These are phyloP conservation scores for Colletotrichum kahawae DNA, from an alignment of 2,329 filamentous ascomycete genomes.

Conservation along the genomic window DNA sequence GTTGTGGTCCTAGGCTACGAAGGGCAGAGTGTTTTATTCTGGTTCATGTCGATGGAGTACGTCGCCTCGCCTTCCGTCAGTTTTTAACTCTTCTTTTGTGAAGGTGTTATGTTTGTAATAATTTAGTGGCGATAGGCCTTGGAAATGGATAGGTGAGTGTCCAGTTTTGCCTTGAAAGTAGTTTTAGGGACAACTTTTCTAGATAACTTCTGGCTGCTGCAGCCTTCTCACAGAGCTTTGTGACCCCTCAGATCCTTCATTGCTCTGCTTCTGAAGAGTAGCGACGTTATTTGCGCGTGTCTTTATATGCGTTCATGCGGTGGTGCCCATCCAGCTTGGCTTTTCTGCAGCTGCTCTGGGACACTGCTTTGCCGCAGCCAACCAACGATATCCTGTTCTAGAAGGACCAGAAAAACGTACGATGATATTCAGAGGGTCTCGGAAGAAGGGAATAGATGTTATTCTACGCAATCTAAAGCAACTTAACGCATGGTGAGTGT, in stretches of 20 bases:
- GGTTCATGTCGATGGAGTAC: no score
- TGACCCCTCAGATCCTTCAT: neutral
- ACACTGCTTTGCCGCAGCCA: rapidly evolving
- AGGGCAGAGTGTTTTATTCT: no score
- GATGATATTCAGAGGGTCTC: neutral
- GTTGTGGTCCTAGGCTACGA: no score
- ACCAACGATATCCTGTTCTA: neutral
- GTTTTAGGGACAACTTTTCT: neutral
- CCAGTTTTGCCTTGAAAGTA: neutral
- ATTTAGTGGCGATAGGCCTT: neutral
- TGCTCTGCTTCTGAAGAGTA: neutral
- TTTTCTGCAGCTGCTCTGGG: neutral
- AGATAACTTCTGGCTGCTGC: neutral
- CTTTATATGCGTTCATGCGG: neutral
- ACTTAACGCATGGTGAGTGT: neutral
- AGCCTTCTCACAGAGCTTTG: no score
- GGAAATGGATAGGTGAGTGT: neutral
- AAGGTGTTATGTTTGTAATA: neutral
- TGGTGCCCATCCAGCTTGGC: neutral
- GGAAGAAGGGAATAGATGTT: neutral
- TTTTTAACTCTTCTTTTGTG: neutral
- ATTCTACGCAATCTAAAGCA: neutral
- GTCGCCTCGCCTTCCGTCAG: no score
- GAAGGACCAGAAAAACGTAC: rapidly evolving
- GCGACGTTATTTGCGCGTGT: neutral